A percentile compares a stretch with the other conserved stretches of the same genome.
Conservation (phyloP, 2,329 filamentous ascomycete genomes). For the Thielaviopsis ethacetica region DNA sequence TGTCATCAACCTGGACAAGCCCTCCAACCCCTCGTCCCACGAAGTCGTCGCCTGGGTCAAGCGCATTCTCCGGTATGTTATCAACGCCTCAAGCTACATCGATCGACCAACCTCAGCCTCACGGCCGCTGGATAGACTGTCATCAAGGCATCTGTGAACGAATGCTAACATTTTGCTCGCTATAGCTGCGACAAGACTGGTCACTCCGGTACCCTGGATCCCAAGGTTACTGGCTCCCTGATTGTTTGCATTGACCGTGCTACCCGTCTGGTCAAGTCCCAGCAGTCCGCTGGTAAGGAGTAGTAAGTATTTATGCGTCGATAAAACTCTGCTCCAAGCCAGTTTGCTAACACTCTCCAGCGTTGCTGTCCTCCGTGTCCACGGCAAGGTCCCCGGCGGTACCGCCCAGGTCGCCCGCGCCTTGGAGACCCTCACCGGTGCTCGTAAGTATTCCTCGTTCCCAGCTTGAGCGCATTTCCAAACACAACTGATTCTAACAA, state of each 20-base stretch:
- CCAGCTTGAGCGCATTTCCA: not conserved
- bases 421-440: conserved; percentile 88
- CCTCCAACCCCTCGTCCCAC: conserved; percentile 92
- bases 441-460: conserved; percentile 24
- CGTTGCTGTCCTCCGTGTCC: conserved; percentile 84
- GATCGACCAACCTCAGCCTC: not conserved
- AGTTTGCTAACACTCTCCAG: conserved; percentile 1
- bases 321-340: not conserved
- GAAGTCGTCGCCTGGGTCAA: conserved; percentile 99
- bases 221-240: conserved; percentile 91
- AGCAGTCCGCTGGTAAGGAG: conserved; percentile 98
- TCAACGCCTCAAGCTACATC: not conserved
- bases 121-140: not conserved
- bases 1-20: conserved; percentile 80
- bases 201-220: conserved; percentile 94
- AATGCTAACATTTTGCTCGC: not conserved
- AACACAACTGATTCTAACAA: not conserved
- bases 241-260: conserved; percentile 95
- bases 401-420: conserved; percentile 86
- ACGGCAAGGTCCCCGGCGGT: conserved; percentile 87
- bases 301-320: conserved; percentile 29
- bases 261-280: conserved; percentile 93
- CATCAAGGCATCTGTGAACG: not conserved
- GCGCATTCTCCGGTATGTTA: conserved; percentile 68
- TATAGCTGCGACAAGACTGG: conserved; percentile 67